These are phyloP conservation scores for Glomus cerebriforme DNA, from an alignment of 192 early-diverging fungal genomes.

Conservation along the genomic window DNA sequence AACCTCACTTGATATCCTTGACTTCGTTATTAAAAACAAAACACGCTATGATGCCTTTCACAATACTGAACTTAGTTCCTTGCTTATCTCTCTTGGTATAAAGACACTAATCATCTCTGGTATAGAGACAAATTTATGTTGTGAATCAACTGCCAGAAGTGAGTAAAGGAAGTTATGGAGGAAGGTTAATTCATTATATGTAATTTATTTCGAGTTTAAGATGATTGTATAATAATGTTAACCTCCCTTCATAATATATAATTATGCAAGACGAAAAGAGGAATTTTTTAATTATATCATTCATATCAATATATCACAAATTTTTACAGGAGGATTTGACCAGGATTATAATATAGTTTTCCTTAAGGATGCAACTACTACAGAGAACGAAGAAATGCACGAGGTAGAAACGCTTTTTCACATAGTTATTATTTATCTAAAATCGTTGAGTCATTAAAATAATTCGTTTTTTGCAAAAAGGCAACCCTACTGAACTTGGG, in stretches of 20 bases:
- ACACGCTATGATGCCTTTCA: constrained; percentile 1
- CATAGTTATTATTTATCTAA: too few species aligned
- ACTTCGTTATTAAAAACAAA: not conserved
- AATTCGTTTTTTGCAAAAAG: too few species aligned
- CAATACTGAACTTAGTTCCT: not conserved
- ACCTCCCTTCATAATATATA: too few species aligned
- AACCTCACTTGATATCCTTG: not conserved
- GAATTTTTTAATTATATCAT: too few species aligned
- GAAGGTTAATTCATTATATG: too few species aligned
- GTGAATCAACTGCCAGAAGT: constrained; percentile 1
- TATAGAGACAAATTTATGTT: not conserved
- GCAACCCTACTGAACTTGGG: too few species aligned
- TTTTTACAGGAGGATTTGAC: not conserved
- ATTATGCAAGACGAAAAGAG: too few species aligned
- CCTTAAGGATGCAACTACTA: not conserved
- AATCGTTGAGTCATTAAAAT: too few species aligned
- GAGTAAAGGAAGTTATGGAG: too few species aligned
- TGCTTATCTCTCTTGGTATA: not conserved
- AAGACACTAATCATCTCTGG: not conserved
- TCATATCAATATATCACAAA: not conserved
- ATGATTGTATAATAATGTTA: too few species aligned
- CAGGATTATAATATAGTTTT: not conserved
- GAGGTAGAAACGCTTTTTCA: not conserved
- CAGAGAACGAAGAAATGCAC: constrained; percentile 1
- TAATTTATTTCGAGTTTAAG: too few species aligned